Conservation (phyloP, 805 yeast genomes). For the Barnettozyma wickerhamii region DNA sequence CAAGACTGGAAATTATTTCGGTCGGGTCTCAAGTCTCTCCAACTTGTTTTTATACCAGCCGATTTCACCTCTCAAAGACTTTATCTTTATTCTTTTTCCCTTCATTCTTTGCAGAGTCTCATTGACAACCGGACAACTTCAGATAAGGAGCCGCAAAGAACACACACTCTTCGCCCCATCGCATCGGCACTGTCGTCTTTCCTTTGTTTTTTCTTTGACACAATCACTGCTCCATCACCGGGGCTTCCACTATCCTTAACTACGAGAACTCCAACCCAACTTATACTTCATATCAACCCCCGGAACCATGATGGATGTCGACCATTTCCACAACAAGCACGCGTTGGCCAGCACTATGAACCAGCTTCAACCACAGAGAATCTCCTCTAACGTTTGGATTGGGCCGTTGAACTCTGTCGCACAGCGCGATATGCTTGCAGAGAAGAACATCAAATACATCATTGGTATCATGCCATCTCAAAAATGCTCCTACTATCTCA, state of each 20-base stretch:
- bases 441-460: slow-evolving; percentile 36
- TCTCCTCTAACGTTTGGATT: slow-evolving; percentile 38
- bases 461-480: slow-evolving; percentile 33
- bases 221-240: neutral
- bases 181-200: neutral
- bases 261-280: neutral
- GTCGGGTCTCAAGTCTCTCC: no score
- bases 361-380: slow-evolving; percentile 36
- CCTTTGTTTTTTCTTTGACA: neutral
- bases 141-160: no score
- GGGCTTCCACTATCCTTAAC: neutral
- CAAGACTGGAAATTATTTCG: slow-evolving; percentile 1
- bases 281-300: neutral
- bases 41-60: no score
- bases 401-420: slow-evolving; percentile 44
- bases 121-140: no score
- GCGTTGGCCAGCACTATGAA: slow-evolving; percentile 23
- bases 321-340: slow-evolving; percentile 24
- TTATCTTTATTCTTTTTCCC: no score
- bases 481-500: slow-evolving; percentile 28
- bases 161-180: no score
- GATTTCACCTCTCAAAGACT: no score
- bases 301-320: slow-evolving; percentile 6
- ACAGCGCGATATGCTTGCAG: slow-evolving; percentile 31
- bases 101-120: neutral